Conservation (phyloP, 176 grass and related monocot species). For the Metroxylon sagu region DNA sequence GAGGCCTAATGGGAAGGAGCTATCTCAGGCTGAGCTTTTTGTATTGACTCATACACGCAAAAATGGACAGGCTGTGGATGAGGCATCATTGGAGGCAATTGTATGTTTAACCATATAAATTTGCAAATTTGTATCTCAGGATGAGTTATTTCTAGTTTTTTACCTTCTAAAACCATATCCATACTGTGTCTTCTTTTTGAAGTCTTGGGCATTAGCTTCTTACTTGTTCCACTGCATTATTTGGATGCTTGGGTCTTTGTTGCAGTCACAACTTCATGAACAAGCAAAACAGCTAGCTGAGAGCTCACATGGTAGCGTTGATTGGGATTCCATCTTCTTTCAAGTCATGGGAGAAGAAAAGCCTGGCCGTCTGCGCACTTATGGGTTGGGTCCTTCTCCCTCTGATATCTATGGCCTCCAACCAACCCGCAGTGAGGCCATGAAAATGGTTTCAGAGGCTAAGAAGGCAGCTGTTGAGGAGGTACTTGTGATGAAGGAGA, state of each 20-base stretch:
- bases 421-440: neutral
- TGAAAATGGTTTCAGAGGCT: constrained; percentile 33
- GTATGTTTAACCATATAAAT: neutral
- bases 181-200: too few species aligned
- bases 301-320: constrained; percentile 9
- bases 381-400: constrained; percentile 14
- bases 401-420: neutral
- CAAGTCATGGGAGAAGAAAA: constrained; percentile 19
- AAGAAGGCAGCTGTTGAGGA: constrained; percentile 43
- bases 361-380: neutral
- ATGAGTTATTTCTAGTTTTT: too few species aligned
- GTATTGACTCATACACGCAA: constrained; percentile 47
- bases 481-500: constrained; percentile 28
- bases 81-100: constrained; percentile 38
- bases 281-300: constrained; percentile 15
- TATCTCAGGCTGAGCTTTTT: constrained; percentile 33
- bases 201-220: neutral
- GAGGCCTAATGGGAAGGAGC: constrained; percentile 33
- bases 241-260: constrained; percentile 12
- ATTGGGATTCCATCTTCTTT: constrained; percentile 1
- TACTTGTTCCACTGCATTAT: constrained; percentile 2
- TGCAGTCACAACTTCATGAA: constrained; percentile 25
- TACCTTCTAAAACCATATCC: too few species aligned
- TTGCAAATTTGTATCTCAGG: too few species aligned
- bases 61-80: constrained; percentile 33